Base-by-base conservation (phyloP, 1,284 basidiomycete genomes). In the Exsudoporus floridanus region DNA sequence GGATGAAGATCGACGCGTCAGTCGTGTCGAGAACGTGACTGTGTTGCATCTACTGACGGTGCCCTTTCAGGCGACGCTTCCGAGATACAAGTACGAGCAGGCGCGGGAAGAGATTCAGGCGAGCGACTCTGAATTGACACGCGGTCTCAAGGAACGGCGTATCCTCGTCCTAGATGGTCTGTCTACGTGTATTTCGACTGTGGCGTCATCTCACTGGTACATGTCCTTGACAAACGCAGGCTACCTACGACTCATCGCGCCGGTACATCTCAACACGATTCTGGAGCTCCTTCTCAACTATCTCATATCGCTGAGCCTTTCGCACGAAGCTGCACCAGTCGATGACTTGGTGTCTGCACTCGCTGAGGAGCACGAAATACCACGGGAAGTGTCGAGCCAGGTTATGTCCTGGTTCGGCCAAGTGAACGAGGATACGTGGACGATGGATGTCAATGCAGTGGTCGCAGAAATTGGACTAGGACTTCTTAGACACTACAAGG, bases 331-430 rank as follows among this genome's bases (percentile, higher is more conserved):
- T 2, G 80, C 77, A 1, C 72, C 81, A 1, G 75, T 84, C 12
- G 75, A 80, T 21, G 75, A 80, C 8, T 69, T 94, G 23, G 65
- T 77, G 2, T 71, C 77, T 2, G 72, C 81, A 0, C 75, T 95
- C 14, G 80, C 84, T 16, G 76, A 84, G 31, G 84, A 88, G n/a
- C 85, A 93, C 61, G 90, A 92, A 18, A 72, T 94, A 19, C 75
- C 80, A 1, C 69, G 77, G 5, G 69, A 76, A 0, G 81, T 94
- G 6, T 79, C 82, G 0, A 68, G 63, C 4, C 88, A 92, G 60
- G 77, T 94, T 9, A 82, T 95, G 74, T 65, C 70, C 0, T 92
- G 93, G 83, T 96, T 94, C 60, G 92, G 92, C 4, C 69, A 73
- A 2, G 65, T 87, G 1, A 59, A 70, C n/a, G 74, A 73, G 7